phyloP scores from a whole-genome alignment of 2,329 filamentous ascomycete genomes.

The Trichoderma polysporum region DNA sequence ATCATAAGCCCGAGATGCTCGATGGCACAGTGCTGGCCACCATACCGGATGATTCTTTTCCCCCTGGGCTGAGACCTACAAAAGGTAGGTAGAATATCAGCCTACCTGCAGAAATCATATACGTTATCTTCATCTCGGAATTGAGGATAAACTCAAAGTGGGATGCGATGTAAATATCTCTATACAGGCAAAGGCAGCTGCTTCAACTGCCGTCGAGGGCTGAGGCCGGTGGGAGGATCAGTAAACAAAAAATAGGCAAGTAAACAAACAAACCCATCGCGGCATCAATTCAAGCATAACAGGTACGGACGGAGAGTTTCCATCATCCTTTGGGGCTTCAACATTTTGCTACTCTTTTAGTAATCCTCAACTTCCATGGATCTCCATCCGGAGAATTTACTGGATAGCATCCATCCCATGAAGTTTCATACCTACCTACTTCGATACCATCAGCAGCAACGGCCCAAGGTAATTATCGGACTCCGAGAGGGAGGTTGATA shows the following conservation, averaged over 20 bases:
- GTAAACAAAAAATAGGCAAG: conserved; percentile 7
- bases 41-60: neutral
- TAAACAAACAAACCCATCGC: neutral
- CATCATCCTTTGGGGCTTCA: conserved; percentile 1
- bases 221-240: neutral
- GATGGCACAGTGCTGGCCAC: neutral
- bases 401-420: neutral
- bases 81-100: too few species aligned
- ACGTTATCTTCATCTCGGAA: neutral
- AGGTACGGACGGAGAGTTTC: neutral
- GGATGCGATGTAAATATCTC: neutral
- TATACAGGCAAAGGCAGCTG: neutral
- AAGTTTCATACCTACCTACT: neutral
- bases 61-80: neutral
- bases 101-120: neutral
- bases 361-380: neutral
- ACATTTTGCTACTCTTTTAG: neutral
- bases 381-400: neutral
- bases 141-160: neutral
- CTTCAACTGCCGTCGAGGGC: neutral
- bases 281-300: neutral
- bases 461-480: neutral
- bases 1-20: neutral
- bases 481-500: neutral
- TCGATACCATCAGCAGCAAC: neutral